Base-by-base conservation (phyloP, 495 filamentous ascomycete species). In the Penicillium dipodomyicola region DNA sequence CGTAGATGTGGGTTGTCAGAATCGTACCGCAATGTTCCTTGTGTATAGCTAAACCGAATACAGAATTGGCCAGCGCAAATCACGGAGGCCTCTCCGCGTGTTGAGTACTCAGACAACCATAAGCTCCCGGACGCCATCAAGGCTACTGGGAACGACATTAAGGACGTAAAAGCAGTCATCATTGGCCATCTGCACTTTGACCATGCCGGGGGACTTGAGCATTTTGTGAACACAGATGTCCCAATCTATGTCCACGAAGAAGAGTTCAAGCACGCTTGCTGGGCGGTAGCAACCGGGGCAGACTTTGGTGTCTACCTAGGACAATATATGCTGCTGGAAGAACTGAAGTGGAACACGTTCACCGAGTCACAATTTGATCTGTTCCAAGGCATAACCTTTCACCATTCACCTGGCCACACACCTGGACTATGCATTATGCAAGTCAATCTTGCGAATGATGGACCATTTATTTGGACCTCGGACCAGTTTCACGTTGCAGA, bases 171-270 rank as follows among this genome's bases (percentile, higher is more conserved):
- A 56, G 79, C 75, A 32, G 72, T 82, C 2, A 72, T 83, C 15
- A 73, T 83, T 17, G 77, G 81, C 1, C 81, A 83, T 49, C 58
- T 83, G 42, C 81, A 83, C 51, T 58, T 81, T 1, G 79, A 83
- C 56, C 80, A 83, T 62, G 80, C 80, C 0, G 80, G 80, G 0
- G 80, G 80, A 0, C 63, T 83, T 4, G 79, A 82, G 14, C 68
- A 76, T 43, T 83, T 81, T 52, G 25, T 70, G 5, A 67, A 71
- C 53, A 82, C 71, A 14, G 75, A 73, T 45, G 67, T 84, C 2
- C 73, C 76, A 19, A 82, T 83, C 57, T 83, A 74, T 49, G 76
- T 80, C 0, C 80, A 84, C 52, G 77, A 80, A 57, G 67, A 75
- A 44, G 78, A 81, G 54, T 68, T 80, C 60, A 75, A 76, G 41